Evolutionary conservation across 805 yeast species (phyloP).

Genomic region (Debaryomyces prosopidis): DNA sequence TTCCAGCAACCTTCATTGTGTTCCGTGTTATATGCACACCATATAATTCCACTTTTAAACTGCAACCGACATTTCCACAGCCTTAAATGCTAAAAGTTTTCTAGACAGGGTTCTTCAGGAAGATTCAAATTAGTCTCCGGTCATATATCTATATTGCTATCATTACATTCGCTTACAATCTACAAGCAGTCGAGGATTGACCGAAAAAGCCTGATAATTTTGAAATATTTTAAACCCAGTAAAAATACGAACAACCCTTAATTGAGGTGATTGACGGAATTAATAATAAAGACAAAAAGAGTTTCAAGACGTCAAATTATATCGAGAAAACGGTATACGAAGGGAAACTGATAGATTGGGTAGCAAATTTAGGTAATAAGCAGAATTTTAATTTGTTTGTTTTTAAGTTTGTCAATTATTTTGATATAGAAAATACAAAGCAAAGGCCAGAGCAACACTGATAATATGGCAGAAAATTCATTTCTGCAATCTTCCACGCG

Average conservation of each 20-base stretch:
- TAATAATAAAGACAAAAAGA: too few species aligned
- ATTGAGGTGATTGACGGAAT: too few species aligned
- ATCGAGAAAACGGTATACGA: too few species aligned
- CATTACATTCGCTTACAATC: not conserved
- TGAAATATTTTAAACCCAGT: not conserved
- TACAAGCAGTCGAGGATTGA: not conserved
- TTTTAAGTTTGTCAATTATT: too few species aligned
- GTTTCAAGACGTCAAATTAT: too few species aligned
- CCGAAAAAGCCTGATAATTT: not conserved
- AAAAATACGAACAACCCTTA: not conserved
- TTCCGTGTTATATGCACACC: not conserved
- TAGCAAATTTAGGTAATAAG: too few species aligned
- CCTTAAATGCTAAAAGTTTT: not conserved
- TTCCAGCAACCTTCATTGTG: not conserved
- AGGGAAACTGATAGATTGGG: too few species aligned
- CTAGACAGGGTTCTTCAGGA: not conserved
- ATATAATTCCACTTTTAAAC: not conserved
- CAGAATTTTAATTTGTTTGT: too few species aligned
- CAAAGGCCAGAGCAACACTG: not conserved
- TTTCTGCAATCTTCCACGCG: slow-evolving; percentile 16
- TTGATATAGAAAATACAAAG: too few species aligned
- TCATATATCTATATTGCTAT: not conserved
- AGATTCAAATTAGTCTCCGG: not conserved
- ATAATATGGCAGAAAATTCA: not conserved
- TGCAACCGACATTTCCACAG: not conserved